Percentiles rank a stretch among this genome's conserved stretches.
phyloP scores from a whole-genome alignment of 192 early-diverging fungal genomes.

The Chytriomyces sp. region DNA sequence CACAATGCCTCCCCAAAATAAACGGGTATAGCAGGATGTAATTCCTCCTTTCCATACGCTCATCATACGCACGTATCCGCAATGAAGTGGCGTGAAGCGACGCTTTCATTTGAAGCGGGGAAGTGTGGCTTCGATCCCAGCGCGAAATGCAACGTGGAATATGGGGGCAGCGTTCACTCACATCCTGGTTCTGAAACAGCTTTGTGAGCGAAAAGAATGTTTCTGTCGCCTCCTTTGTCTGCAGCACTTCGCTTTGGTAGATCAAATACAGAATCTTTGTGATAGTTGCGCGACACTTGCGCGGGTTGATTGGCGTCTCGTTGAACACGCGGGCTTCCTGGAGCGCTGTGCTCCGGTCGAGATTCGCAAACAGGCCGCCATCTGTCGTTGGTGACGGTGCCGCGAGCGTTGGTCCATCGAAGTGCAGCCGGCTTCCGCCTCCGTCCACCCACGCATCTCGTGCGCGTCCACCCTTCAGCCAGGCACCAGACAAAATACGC shows the following conservation, averaged over 20 bases:
- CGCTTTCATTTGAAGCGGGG: not conserved
- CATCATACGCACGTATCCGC: too few relatives aligned
- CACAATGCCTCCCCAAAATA: too few relatives aligned
- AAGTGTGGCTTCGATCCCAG: not conserved
- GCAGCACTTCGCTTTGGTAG: slow-evolving; percentile 85
- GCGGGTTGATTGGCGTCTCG: slow-evolving; percentile 90
- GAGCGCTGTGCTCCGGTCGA: slow-evolving; percentile 90
- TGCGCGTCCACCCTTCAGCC: not conserved
- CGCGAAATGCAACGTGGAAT: not conserved
- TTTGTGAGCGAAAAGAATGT: slow-evolving; percentile 97
- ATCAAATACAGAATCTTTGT: slow-evolving; percentile 94
- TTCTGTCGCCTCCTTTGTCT: slow-evolving; percentile 95
- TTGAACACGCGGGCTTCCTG: slow-evolving; percentile 98
- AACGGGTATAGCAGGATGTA: too few relatives aligned
- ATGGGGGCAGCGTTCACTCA: too few relatives aligned
- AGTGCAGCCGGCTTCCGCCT: not conserved
- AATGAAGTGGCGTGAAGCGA: too few relatives aligned
- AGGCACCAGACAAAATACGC: not conserved
- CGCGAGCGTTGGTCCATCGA: not conserved
- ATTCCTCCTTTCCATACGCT: too few relatives aligned
- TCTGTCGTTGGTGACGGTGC: slow-evolving; percentile 43
- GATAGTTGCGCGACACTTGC: slow-evolving; percentile 89
- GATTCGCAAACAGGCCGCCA: slow-evolving; percentile 77
- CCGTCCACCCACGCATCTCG: not conserved
- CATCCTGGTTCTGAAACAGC: slow-evolving; percentile 95